Evolutionary conservation across 441 rosid genomes (phyloP).

Genomic region (Jatropha podagrica): DNA sequence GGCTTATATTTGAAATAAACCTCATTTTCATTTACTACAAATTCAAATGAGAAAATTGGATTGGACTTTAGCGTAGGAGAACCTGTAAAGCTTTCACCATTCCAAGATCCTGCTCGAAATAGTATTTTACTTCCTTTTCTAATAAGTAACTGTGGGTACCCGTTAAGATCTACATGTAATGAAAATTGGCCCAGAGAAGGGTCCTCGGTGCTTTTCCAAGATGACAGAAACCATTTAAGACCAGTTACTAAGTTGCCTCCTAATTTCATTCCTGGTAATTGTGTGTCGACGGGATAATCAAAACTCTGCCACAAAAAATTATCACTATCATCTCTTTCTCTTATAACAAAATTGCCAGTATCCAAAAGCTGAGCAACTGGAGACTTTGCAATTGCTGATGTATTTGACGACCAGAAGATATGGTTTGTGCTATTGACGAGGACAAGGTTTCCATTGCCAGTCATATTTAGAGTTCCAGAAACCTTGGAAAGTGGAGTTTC

Average conservation of each 20-base stretch:
- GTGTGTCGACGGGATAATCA: slow-evolving; percentile 55
- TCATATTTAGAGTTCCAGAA: slow-evolving; percentile 35
- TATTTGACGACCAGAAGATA: slow-evolving; percentile 52
- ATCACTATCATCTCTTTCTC: slow-evolving; percentile 25
- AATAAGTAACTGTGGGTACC: slow-evolving; percentile 47
- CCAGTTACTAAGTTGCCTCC: slow-evolving; percentile 45
- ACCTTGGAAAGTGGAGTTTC: slow-evolving; percentile 40
- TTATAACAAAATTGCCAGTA: slow-evolving; percentile 61
- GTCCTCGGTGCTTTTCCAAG: slow-evolving; percentile 61
- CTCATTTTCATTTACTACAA: slow-evolving; percentile 32
- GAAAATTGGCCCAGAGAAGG: slow-evolving; percentile 59
- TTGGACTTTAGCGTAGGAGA: slow-evolving; percentile 34
- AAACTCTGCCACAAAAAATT: slow-evolving; percentile 63
- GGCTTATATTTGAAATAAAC: slow-evolving; percentile 38
- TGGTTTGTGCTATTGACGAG: slow-evolving; percentile 29
- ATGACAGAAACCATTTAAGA: slow-evolving; percentile 16
- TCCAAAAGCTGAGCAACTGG: slow-evolving; percentile 52
- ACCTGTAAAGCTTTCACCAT: slow-evolving; percentile 47
- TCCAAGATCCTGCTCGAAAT: slow-evolving; percentile 70
- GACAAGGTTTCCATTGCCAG: slow-evolving; percentile 32
- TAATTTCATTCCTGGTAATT: slow-evolving; percentile 57
- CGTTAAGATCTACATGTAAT: neutral
- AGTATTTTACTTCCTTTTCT: slow-evolving; percentile 10
- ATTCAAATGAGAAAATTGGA: slow-evolving; percentile 31
- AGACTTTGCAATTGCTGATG: slow-evolving; percentile 31